These are phyloP conservation scores for Cyberlindnera petersonii DNA, from an alignment of 805 yeast genomes.

Conservation along the genomic window DNA sequence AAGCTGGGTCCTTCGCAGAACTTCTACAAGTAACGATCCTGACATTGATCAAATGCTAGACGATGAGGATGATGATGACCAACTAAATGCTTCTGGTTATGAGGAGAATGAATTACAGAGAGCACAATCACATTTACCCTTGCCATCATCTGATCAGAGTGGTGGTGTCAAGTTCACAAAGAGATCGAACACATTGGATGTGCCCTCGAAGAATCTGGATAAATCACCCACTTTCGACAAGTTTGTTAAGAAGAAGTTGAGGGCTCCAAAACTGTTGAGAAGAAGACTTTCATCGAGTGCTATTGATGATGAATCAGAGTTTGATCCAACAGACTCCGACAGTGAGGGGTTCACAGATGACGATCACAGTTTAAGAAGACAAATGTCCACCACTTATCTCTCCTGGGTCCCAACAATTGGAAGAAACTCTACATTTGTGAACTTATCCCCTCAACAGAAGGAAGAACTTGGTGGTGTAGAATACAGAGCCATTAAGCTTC, in stretches of 20 bases:
- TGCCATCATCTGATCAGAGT: constrained; percentile 34
- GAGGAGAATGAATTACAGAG: constrained; percentile 27
- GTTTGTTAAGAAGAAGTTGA: constrained; percentile 33
- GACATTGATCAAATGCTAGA: constrained; percentile 8
- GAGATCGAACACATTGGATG: constrained; percentile 48
- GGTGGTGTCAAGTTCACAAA: constrained; percentile 36
- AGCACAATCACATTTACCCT: constrained; percentile 32
- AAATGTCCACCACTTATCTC: constrained; percentile 60
- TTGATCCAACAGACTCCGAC: constrained; percentile 15
- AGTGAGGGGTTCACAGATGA: constrained; percentile 34
- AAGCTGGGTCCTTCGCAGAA: constrained; percentile 11
- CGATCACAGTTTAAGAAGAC: constrained; percentile 27
- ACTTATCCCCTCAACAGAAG: constrained; percentile 75
- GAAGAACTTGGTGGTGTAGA: constrained; percentile 98
- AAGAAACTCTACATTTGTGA: constrained; percentile 87
- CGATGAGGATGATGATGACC: constrained; percentile 7
- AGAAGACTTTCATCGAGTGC: constrained; percentile 28
- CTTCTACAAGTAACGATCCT: not conserved
- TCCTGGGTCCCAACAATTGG: constrained; percentile 93
- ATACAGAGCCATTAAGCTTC: constrained; percentile 78
- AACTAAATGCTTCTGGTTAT: constrained; percentile 10
- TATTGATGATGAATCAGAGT: constrained; percentile 20
- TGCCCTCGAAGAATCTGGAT: constrained; percentile 25
- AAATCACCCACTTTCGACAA: constrained; percentile 49
- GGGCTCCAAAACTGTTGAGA: constrained; percentile 26